Percentiles rank a stretch among this genome's conserved stretches.
phyloP scores from a whole-genome alignment of 345 rosid genomes.

The Pugionium dolabratum region DNA sequence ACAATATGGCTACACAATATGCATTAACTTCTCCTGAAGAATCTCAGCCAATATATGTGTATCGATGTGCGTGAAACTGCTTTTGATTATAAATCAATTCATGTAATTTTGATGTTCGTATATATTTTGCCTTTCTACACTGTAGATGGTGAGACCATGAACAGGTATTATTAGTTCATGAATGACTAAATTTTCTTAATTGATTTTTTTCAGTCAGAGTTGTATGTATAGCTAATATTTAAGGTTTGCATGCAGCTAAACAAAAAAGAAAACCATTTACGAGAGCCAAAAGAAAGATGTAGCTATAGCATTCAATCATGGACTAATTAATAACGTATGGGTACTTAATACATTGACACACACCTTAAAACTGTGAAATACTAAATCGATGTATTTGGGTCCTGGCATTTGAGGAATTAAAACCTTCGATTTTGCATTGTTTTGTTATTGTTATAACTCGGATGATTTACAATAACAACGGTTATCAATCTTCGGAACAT shows the following conservation, averaged over 20 bases:
- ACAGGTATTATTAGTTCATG: neutral
- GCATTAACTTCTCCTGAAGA: constrained; percentile 35
- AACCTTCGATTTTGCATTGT: neutral
- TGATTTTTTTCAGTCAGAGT: no score
- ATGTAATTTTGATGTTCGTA: constrained; percentile 11
- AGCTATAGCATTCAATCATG: neutral
- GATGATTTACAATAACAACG: neutral
- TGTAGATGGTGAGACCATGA: no score
- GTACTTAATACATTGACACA: neutral
- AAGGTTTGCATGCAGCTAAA: no score
- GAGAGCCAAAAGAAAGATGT: no score
- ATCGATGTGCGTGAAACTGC: constrained; percentile 38
- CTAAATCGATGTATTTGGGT: neutral
- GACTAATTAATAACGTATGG: neutral
- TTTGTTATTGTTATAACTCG: no score
- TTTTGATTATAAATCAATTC: constrained; percentile 34
- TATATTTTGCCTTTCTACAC: neutral
- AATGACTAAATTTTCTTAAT: neutral
- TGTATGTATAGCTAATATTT: neutral
- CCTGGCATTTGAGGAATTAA: neutral
- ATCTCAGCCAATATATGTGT: constrained; percentile 38
- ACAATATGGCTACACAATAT: constrained; percentile 21
- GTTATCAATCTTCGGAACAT: constrained; percentile 1
- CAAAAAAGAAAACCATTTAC: no score
- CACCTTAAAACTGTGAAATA: neutral